These are phyloP conservation scores for Hypoxylon sp. DNA, from an alignment of 2,329 filamentous ascomycete genomes.

Conservation along the genomic window DNA sequence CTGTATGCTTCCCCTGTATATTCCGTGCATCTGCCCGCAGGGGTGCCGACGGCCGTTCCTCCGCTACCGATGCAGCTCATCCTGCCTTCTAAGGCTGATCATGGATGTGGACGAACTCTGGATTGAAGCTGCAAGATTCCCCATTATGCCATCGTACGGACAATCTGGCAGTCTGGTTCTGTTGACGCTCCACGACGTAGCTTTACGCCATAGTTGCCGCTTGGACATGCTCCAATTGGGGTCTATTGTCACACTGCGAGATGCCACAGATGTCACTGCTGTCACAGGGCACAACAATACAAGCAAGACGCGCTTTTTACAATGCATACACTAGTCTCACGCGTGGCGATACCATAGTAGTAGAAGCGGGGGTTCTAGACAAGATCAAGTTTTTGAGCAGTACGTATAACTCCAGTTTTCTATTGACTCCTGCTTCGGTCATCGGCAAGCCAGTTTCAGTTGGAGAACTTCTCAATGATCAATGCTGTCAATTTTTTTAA, in stretches of 20 bases:
- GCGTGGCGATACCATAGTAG: conserved; percentile 41
- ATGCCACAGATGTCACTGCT: conserved; percentile 35
- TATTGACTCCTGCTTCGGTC: conserved; percentile 41
- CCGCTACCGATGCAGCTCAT: conserved; percentile 37
- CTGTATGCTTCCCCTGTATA: conserved; percentile 27
- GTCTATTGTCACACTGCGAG: conserved; percentile 36
- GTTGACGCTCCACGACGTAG: conserved; percentile 42
- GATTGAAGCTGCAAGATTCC: conserved; percentile 37
- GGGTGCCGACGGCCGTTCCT: conserved; percentile 17
- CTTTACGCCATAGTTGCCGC: conserved; percentile 34
- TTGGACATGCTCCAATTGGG: conserved; percentile 45
- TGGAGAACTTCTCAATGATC: conserved; percentile 54
- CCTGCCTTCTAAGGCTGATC: conserved; percentile 43
- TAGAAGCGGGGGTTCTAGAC: conserved; percentile 42
- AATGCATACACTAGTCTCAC: conserved; percentile 41
- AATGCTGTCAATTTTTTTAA: conserved; percentile 54
- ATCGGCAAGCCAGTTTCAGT: conserved; percentile 36
- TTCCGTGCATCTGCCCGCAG: conserved; percentile 33
- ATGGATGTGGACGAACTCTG: conserved; percentile 31
- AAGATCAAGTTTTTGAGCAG: conserved; percentile 38
- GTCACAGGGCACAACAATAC: conserved; percentile 39
- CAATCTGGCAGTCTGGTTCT: conserved; percentile 19
- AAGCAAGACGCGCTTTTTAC: conserved; percentile 33
- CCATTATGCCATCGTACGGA: conserved; percentile 29
- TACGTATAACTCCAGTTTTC: conserved; percentile 36